Base-by-base conservation (phyloP, 2,329 filamentous ascomycete genomes). In the Colletotrichum plurivorum region DNA sequence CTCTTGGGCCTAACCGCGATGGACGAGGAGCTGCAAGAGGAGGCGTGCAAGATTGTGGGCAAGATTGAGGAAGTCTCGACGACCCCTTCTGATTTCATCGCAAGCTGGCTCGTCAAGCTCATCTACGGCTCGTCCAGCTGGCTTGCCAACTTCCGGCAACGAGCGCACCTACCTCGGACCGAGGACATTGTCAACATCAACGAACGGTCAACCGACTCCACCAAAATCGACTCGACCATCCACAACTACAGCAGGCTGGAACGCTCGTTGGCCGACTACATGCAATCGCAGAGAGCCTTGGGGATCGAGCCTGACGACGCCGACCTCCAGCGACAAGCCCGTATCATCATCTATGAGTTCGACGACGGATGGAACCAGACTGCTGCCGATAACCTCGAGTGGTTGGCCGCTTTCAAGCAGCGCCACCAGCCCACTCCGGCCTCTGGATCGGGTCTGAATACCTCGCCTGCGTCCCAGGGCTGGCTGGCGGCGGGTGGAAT, bases 341-440 rank as follows among this genome's bases (percentile, higher is more conserved):
- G 89, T 70, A 82, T 89, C 59, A 88, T 90, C 72, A 88, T 91
- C 22, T 90, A 89, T 76, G 88, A 89, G 54, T 85, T 83, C 67
- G 87, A 90, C 60, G 88, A 91, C 72, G 84, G 84, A 10, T 90
- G 89, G 88, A 90, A 90, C 71, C 89, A 90, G 73, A 91, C 89
- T 1, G 85, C 85, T 0, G 87, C 88, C 3, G 89, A 91, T 71
- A 87, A 88, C 69, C 71, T 79, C 3, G 76, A 81, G 4, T 90
- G 88, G 85, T 79, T 91, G 1, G 76, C 79, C 4, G 78, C 82
- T 13, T 91, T 91, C 78, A 86, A 83, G 67, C 76, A 80, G 48
- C 82, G 86, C 57, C 84, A 88, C 49, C 64, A 65, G 55, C 25
- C 51, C 43, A 20, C 45, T 18, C 15, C 45, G 18, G 64, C 58